phyloP scores from a whole-genome alignment of 2,329 filamentous ascomycete genomes.

The Purpureocillium lavendulum region DNA sequence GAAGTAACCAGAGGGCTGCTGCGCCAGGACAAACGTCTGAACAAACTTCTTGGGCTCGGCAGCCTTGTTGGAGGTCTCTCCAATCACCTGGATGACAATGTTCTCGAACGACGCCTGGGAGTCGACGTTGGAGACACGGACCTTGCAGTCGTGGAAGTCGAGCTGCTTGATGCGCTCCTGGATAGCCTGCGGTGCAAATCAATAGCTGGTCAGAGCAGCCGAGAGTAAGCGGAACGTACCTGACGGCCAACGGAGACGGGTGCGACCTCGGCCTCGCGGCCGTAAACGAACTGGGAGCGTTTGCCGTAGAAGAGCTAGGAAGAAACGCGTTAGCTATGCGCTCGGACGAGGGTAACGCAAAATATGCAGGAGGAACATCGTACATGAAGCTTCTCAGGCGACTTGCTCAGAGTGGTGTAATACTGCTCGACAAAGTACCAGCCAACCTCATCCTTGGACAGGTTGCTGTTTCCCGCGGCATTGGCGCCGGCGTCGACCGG shows the following conservation, averaged over 20 bases:
- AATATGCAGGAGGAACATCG: constrained; percentile 17
- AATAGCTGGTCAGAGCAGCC: constrained; percentile 6
- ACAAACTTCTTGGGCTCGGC: constrained; percentile 91
- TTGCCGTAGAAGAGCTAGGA: constrained; percentile 85
- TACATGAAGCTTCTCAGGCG: constrained; percentile 83
- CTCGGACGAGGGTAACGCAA: not conserved
- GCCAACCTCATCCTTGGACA: constrained; percentile 86
- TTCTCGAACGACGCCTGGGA: constrained; percentile 86
- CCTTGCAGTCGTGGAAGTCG: constrained; percentile 95
- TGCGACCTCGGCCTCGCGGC: constrained; percentile 81
- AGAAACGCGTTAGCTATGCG: not conserved
- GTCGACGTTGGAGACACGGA: constrained; percentile 95
- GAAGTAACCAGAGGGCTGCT: constrained; percentile 95
- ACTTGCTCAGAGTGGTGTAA: constrained; percentile 95
- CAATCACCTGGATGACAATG: constrained; percentile 97
- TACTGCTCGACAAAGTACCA: constrained; percentile 99
- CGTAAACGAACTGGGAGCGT: constrained; percentile 89
- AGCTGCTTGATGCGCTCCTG: constrained; percentile 89
- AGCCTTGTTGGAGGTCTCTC: constrained; percentile 91
- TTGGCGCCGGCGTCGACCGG: constrained; percentile 23
- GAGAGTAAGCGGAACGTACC: constrained; percentile 36
- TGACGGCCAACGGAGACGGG: constrained; percentile 79
- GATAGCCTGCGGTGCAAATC: constrained; percentile 56
- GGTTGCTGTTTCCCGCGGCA: constrained; percentile 33
- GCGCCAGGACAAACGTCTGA: constrained; percentile 93